Percentiles rank a stretch among this genome's conserved stretches.
Evolutionary conservation across 345 rosid genomes (phyloP).

Genomic region (Dipteronia dyeriana): DNA sequence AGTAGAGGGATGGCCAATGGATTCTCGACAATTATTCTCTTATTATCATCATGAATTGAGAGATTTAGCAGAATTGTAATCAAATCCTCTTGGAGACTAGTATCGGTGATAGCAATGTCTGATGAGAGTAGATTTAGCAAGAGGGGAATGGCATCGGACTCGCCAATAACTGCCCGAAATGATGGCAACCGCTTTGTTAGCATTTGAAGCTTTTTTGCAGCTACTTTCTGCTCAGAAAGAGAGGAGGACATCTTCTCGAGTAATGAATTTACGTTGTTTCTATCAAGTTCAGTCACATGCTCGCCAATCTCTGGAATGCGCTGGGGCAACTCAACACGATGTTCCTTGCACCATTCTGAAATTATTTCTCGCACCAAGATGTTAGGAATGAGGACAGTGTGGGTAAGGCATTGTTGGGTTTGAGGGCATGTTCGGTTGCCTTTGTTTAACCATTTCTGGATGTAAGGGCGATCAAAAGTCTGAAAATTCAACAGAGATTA

Average conservation of each 20-base stretch:
- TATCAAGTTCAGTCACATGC: slow-evolving; percentile 22
- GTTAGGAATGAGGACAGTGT: slow-evolving; percentile 45
- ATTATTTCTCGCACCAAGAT: slow-evolving; percentile 47
- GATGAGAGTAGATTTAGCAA: slow-evolving; percentile 44
- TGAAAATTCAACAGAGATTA: slow-evolving; percentile 27
- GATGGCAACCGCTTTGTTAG: slow-evolving; percentile 46
- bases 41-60: slow-evolving; percentile 42
- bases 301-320: slow-evolving; percentile 17
- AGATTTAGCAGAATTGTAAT: slow-evolving; percentile 49
- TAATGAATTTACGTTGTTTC: slow-evolving; percentile 34
- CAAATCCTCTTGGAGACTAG: slow-evolving; percentile 47
- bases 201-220: slow-evolving; percentile 48
- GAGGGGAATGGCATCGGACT: slow-evolving; percentile 34
- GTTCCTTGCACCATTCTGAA: slow-evolving; percentile 45
- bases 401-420: slow-evolving; percentile 43
- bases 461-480: slow-evolving; percentile 57
- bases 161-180: slow-evolving; percentile 42
- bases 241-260: slow-evolving; percentile 50
- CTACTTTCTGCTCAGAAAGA: slow-evolving; percentile 44
- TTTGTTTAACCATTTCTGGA: slow-evolving; percentile 41
- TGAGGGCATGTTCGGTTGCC: slow-evolving; percentile 54
- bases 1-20: slow-evolving; percentile 45
- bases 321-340: slow-evolving; percentile 33
- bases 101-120: slow-evolving; percentile 25
- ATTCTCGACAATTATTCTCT: slow-evolving; percentile 38